Percentiles rank a stretch among this genome's conserved stretches.
phyloP scores from a whole-genome alignment of 2,329 filamentous ascomycete species.

The Pseudogymnoascus sp. region DNA sequence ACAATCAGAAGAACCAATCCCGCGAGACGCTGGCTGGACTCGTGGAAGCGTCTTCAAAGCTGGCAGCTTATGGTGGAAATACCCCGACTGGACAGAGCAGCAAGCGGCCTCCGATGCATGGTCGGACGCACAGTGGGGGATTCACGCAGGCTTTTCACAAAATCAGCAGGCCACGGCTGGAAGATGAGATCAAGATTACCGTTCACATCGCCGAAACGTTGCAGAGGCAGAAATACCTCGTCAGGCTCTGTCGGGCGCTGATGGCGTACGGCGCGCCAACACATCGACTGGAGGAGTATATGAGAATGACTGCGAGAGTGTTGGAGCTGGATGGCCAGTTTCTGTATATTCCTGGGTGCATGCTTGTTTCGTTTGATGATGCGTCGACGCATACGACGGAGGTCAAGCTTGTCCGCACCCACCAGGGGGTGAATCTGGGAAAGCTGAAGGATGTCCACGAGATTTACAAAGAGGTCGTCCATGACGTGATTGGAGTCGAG shows the following conservation, averaged over 20 bases:
- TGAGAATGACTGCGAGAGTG: constrained; percentile 83
- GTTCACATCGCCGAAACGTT: constrained; percentile 62
- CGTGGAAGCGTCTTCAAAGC: constrained; percentile 47
- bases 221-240: constrained; percentile 72
- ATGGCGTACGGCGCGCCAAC: constrained; percentile 90
- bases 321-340: constrained; percentile 86
- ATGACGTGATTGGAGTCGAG: constrained; percentile 66
- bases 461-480: constrained; percentile 76
- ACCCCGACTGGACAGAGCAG: constrained; percentile 12
- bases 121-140: constrained; percentile 21
- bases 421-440: constrained; percentile 65
- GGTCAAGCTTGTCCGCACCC: constrained; percentile 64
- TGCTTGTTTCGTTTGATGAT: constrained; percentile 90
- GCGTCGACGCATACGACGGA: constrained; percentile 66
- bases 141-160: neutral
- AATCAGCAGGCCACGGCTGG: constrained; percentile 23
- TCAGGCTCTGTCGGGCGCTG: constrained; percentile 75
- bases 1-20: constrained; percentile 36
- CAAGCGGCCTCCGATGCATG: constrained; percentile 23
- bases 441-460: constrained; percentile 67
- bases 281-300: constrained; percentile 84
- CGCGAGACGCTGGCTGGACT: constrained; percentile 43
- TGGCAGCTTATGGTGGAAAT: constrained; percentile 40
- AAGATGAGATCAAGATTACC: constrained; percentile 40
- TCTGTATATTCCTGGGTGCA: constrained; percentile 82